These are phyloP conservation scores for Cenchrus americanus DNA, from an alignment of 176 grass and related monocot genomes.

Conservation along the genomic window DNA sequence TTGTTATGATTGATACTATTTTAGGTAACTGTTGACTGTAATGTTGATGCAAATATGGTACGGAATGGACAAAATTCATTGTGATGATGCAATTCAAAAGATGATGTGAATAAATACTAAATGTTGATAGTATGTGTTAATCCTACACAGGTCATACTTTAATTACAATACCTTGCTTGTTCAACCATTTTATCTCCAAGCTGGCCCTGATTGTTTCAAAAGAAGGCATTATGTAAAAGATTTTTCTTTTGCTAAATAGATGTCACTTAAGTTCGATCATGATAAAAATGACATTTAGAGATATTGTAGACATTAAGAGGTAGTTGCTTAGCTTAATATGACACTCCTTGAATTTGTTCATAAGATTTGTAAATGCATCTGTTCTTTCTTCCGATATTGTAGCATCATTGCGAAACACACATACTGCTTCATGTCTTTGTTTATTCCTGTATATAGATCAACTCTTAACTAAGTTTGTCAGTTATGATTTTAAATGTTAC, in stretches of 20 bases:
- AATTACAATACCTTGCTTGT: background rate
- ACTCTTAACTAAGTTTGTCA: background rate
- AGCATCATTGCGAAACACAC: background rate
- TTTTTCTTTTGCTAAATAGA: constrained; percentile 4
- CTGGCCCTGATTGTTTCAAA: background rate
- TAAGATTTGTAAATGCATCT: background rate
- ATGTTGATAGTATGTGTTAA: constrained; percentile 4
- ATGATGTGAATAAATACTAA: background rate
- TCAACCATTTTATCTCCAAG: constrained; percentile 1
- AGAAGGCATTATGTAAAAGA: constrained; percentile 8
- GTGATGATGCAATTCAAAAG: background rate
- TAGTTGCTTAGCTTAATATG: background rate
- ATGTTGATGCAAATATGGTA: background rate
- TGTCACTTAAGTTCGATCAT: background rate
- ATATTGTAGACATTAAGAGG: constrained; percentile 7
- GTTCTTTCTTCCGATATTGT: background rate
- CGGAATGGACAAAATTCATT: background rate
- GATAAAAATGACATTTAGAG: background rate
- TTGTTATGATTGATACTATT: constrained; percentile 1
- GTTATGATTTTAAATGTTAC: background rate
- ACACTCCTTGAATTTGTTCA: background rate
- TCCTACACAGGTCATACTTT: background rate
- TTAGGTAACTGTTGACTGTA: background rate
- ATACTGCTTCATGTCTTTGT: background rate
- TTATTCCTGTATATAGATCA: background rate